Conservation (phyloP, 805 yeast species). For the Barnettozyma populi region DNA sequence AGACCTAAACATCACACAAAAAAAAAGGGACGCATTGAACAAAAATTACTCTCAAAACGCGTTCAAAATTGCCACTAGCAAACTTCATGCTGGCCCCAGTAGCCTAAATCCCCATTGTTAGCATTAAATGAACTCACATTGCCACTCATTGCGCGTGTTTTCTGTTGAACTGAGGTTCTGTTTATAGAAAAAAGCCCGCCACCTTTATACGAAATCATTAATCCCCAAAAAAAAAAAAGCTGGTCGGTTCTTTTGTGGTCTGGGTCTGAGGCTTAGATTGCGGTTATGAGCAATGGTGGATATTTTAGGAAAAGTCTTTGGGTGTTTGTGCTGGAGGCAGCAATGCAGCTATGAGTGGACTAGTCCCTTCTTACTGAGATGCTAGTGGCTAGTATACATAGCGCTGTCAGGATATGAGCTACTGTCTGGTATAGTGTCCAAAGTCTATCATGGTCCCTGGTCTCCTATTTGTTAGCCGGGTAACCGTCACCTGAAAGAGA, state of each 20-base stretch:
- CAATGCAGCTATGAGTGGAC: no score
- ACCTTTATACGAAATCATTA: not conserved
- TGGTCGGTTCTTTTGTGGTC: not conserved
- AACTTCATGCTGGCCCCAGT: not conserved
- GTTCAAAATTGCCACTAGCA: not conserved
- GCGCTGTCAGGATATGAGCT: no score
- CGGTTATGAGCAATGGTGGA: no score
- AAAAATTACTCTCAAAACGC: not conserved
- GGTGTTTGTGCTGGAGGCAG: no score
- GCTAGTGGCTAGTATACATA: no score
- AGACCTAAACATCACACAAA: not conserved
- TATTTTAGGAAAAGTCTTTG: no score
- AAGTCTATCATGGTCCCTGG: no score
- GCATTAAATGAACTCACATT: slow-evolving; percentile 3
- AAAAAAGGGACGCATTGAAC: not conserved
- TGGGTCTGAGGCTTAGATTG: not conserved
- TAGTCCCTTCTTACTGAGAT: no score
- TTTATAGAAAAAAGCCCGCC: not conserved
- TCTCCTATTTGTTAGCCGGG: not conserved
- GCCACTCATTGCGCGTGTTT: slow-evolving; percentile 5
- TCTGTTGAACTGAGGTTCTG: not conserved
- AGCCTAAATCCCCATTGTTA: not conserved
- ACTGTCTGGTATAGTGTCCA: no score
- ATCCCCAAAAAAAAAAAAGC: no score
- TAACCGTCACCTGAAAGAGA: not conserved